Evolutionary conservation across 306 rosid genomes (phyloP).

Genomic region (Lagenaria siceraria): DNA sequence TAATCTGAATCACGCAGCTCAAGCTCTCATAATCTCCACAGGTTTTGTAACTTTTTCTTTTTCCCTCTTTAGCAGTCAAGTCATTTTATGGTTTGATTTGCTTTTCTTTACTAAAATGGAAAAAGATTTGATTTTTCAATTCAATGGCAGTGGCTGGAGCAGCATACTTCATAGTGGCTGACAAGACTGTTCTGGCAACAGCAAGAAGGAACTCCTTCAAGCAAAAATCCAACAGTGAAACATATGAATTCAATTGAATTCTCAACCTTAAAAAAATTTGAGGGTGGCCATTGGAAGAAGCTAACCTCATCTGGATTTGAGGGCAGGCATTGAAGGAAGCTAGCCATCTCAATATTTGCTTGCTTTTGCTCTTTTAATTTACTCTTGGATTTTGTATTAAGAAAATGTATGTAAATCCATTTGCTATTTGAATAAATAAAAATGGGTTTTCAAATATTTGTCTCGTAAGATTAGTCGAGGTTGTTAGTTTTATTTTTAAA

Average conservation of each 20-base stretch:
- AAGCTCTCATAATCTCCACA: constrained; percentile 92
- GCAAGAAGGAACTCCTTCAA: constrained; percentile 91
- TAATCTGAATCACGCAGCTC: constrained; percentile 83
- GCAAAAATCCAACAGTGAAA: constrained; percentile 23
- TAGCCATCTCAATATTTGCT: background rate
- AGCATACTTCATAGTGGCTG: constrained; percentile 96
- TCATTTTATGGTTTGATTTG: background rate
- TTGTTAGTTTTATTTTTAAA: background rate
- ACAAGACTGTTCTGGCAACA: constrained; percentile 86
- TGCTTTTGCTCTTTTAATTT: background rate
- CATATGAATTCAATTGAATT: constrained; percentile 12
- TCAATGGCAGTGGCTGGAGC: constrained; percentile 79
- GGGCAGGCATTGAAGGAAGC: background rate
- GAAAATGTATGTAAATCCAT: constrained; percentile 2
- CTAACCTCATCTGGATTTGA: background rate
- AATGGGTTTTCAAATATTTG: background rate
- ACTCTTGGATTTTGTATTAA: background rate
- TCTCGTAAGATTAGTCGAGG: background rate
- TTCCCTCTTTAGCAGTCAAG: background rate
- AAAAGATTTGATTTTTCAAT: background rate
- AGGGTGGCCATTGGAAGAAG: background rate
- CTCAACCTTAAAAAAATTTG: background rate
- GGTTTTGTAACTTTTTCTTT: constrained; percentile 20
- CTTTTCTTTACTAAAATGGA: background rate
- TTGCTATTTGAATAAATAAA: background rate